phyloP scores from a whole-genome alignment of 2,329 filamentous ascomycete species.

The Ophiocordyceps camponoti-leonardi region DNA sequence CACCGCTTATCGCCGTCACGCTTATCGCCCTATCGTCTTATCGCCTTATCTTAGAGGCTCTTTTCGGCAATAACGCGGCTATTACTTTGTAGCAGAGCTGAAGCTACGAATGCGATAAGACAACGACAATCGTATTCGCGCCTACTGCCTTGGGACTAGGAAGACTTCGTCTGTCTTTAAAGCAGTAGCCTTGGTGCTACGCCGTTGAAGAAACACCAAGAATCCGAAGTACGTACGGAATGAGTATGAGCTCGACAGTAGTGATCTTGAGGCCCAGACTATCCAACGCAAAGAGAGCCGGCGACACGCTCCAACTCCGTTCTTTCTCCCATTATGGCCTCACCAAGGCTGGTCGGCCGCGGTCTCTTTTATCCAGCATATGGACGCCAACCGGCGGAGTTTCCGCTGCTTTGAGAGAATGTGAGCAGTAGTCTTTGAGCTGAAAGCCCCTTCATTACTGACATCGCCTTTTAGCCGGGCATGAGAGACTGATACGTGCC shows the following conservation, averaged over 20 bases:
- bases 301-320: slow-evolving; percentile 4
- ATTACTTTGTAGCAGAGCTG: too few relatives aligned
- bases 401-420: slow-evolving; percentile 35
- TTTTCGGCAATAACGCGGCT: neutral
- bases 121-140: neutral
- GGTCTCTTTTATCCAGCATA: slow-evolving; percentile 44
- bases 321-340: slow-evolving; percentile 7
- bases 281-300: neutral
- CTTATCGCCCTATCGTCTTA: neutral
- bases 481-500: slow-evolving; percentile 42
- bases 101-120: neutral
- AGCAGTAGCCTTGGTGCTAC: too few relatives aligned
- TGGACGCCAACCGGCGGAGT: slow-evolving; percentile 68
- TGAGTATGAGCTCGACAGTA: neutral
- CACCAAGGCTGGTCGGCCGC: slow-evolving; percentile 16
- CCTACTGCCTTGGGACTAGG: too few relatives aligned
- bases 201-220: too few relatives aligned
- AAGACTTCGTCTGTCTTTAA: too few relatives aligned
- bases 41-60: neutral
- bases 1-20: neutral
- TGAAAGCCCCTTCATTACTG: neutral
- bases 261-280: neutral
- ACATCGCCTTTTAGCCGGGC: neutral
- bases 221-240: neutral
- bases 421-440: slow-evolving; percentile 14